phyloP scores from a whole-genome alignment of 108 stramenopile species.

The Seminavis robusta region DNA sequence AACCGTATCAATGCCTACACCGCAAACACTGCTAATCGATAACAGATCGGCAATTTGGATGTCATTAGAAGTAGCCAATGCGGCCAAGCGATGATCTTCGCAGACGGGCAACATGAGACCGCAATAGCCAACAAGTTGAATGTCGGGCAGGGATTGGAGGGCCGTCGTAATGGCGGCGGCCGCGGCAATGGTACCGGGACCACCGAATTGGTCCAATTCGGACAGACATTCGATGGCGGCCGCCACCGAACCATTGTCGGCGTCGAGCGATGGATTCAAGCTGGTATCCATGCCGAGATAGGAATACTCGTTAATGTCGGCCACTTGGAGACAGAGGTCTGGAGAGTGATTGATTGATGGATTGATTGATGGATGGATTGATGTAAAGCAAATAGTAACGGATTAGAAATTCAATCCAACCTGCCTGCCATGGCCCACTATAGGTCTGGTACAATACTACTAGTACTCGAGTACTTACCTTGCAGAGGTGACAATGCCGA shows the following conservation, averaged over 20 bases:
- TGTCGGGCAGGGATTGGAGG: constrained; percentile 60
- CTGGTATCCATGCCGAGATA: constrained; percentile 80
- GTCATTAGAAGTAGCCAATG: constrained; percentile 26
- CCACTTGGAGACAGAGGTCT: neutral
- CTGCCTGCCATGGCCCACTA: too few relatives aligned
- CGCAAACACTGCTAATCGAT: constrained; percentile 74
- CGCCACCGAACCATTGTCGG: constrained; percentile 57
- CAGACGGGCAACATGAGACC: constrained; percentile 85
- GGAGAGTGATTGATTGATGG: too few relatives aligned
- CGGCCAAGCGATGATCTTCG: constrained; percentile 70
- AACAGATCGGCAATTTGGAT: constrained; percentile 52
- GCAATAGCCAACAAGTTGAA: constrained; percentile 69
- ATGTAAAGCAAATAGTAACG: too few relatives aligned
- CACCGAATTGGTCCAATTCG: constrained; percentile 65
- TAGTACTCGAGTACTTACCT: constrained; percentile 28
- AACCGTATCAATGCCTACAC: constrained; percentile 87
- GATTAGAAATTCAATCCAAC: too few relatives aligned
- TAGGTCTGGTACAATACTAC: too few relatives aligned
- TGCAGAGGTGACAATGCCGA: constrained; percentile 54
- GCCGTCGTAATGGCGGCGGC: constrained; percentile 70
- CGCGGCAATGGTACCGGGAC: constrained; percentile 62
- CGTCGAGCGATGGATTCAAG: constrained; percentile 79
- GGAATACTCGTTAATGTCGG: neutral
- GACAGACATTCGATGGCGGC: constrained; percentile 72
- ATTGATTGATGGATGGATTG: too few relatives aligned